phyloP scores from a whole-genome alignment of 202 grass and related monocot genomes.

The Carex sylvatica region DNA sequence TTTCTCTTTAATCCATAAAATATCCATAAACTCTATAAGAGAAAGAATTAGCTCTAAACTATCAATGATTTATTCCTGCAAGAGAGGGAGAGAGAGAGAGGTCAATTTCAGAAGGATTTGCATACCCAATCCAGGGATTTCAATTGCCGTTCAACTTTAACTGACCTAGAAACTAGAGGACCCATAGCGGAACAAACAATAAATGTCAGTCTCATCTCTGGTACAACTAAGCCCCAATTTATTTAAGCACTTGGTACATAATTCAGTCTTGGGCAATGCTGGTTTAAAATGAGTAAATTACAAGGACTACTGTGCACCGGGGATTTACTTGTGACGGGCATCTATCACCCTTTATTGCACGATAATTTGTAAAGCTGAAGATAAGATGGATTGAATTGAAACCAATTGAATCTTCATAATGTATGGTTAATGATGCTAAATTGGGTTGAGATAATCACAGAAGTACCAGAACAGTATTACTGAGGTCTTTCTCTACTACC shows the following conservation, averaged over 20 bases:
- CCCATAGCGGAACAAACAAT: not conserved
- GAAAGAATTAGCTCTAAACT: conserved; percentile 27
- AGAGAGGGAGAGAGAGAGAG: not conserved
- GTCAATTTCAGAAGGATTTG: not conserved
- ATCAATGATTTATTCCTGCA: conserved; percentile 46
- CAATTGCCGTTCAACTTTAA: not conserved
- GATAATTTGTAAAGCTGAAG: not conserved
- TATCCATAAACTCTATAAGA: conserved; percentile 20
- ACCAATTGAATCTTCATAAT: not conserved
- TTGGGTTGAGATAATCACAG: not conserved
- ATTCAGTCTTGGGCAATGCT: not conserved
- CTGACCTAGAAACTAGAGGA: not conserved
- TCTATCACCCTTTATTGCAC: not conserved
- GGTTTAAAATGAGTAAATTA: not conserved
- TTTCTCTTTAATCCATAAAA: not conserved
- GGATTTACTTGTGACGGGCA: not conserved
- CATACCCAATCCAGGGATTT: not conserved
- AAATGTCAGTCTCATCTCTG: not conserved
- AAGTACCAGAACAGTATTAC: not conserved
- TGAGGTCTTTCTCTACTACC: not conserved
- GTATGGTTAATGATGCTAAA: not conserved
- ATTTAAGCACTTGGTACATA: not conserved
- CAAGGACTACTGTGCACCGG: not conserved
- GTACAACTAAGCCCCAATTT: not conserved
- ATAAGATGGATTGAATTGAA: not conserved